Evolutionary conservation across 1,284 basidiomycete genomes (phyloP), one percentile per base, ranked within the genome.

Genomic region (Megacollybia platyphylla): DNA sequence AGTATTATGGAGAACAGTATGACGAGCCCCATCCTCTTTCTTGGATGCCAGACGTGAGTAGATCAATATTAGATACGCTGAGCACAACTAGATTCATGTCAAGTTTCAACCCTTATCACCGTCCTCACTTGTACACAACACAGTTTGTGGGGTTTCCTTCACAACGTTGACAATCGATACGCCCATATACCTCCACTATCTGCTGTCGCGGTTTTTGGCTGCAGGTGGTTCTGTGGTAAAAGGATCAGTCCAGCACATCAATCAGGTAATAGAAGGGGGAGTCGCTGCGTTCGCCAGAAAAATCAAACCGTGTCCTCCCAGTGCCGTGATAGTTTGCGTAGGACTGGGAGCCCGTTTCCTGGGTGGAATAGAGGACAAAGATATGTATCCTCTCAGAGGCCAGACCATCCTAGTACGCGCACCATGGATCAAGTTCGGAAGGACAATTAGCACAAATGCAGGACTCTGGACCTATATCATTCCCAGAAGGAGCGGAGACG

Each of bases 321-420:
- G 68, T 13, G 79, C 76, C 0, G 56, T 91, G 1, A 58, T 90
- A 2, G 71, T 82, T 5, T 90, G 87, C 49, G 63, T 72, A 2
- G 71, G 69, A 5, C 51, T 75, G 54, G 85, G 85, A 8, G 76
- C 87, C 7, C 67, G 76, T 8, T 73, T 73, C 11, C 65, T 93
- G 8, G 73, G 85, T n/a, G 89, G 87, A 3, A 78, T 93, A 2
- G 76, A 87, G 49, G 85, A 90, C 55, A 64, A 67, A 42, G 60
- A 63, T 11, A 70, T 91, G 17, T 78, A 77, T 55, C 90, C 91
- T 0, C 74, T 91, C 42, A 72, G 88, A 35, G 92, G 92, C 0
- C 92, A 96, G 61, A 92, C 87, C 0, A 76, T 91, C 7, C 61
- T 89, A 20, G 65, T 89, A 9, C 62, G 73, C 42, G 84, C 87